Percentiles rank a stretch among this genome's conserved stretches.
phyloP scores from a whole-genome alignment of 495 filamentous ascomycete genomes.

The Daldinia concentrica region DNA sequence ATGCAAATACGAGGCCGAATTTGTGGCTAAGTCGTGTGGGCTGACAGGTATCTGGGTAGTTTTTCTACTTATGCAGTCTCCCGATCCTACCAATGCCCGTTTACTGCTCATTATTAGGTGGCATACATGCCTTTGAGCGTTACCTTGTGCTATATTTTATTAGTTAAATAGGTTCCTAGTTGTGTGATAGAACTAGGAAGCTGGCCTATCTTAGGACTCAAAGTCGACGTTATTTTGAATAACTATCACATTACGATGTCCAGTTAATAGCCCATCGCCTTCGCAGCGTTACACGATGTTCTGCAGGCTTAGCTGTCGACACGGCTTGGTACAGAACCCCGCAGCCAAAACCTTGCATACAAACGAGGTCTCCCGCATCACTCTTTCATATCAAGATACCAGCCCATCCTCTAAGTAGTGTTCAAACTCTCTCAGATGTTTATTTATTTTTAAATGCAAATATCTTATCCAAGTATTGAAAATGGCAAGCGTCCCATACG shows the following conservation, averaged over 20 bases:
- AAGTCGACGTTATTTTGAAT: background rate
- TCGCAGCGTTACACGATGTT: conserved; percentile 9
- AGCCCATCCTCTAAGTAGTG: background rate
- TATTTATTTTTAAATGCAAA: background rate
- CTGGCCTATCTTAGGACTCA: background rate
- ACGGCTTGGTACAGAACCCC: conserved; percentile 11
- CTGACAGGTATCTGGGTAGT: no score
- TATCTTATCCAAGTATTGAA: background rate
- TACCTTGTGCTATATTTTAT: background rate
- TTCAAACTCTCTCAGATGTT: background rate
- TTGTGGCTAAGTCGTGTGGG: background rate
- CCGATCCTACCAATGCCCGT: background rate
- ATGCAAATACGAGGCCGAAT: background rate
- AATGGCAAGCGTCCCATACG: conserved; percentile 27
- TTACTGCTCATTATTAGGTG: background rate
- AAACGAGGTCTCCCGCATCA: background rate
- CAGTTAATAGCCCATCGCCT: conserved; percentile 2
- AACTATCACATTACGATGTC: background rate
- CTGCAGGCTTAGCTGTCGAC: conserved; percentile 19
- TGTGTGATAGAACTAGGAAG: background rate
- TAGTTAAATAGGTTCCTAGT: background rate
- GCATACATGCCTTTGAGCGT: background rate
- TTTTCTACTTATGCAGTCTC: background rate
- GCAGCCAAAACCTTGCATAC: conserved; percentile 4
- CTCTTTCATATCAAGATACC: background rate